Base-by-base conservation (phyloP, 225 moss, liverwort and hornwort genomes). In the Polytrichum commune region DNA sequence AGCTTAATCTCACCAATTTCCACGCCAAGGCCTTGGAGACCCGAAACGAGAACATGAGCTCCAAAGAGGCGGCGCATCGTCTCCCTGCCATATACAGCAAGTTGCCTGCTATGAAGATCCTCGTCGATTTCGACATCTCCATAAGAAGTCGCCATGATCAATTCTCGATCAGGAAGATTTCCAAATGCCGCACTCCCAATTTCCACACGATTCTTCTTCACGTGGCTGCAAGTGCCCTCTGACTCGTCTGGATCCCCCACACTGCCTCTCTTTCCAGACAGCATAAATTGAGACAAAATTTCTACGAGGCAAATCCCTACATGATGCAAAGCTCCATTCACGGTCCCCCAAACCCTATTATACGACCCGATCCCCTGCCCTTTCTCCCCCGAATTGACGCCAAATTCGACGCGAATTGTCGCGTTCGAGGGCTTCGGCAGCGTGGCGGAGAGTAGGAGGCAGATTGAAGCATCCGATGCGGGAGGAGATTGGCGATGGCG, bases 11-110 rank as follows among this genome's bases (percentile, higher is more conserved):
- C 46, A 74, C 74, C 75, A 38, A 97, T 87, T 80, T 97, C 97
- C 0, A 85, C 97, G 18, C 97, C 94, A 18, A 97, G 86, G 10
- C 97, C 97, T 69, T 85, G 91, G 20, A 97, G 76, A 0, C 97
- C 94, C 8, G 92, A 90, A 0, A 97, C 72, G 57, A 97, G 91
- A 57, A 97, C 92, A 19, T 89, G 79, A 13, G 97, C 94, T 32
- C 97, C 97, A 69, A 97, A 97, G 33, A 97, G 75, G 7, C 97
- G 97, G 77, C 97, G 89, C 97, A 97, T 97, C 7, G 97, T 97
- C 82, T 97, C 97, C 20, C 97, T 86, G 0, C 97, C 97, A 73
- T 97, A 94, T 1, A 97, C 97, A 25, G 97, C 97, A 65, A 97
- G 97, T 91, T 97, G 97, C 66, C 97, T 89, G 81, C 97, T 97